phyloP scores from a whole-genome alignment of 345 rosid genomes.

The Citropsis articulata region DNA sequence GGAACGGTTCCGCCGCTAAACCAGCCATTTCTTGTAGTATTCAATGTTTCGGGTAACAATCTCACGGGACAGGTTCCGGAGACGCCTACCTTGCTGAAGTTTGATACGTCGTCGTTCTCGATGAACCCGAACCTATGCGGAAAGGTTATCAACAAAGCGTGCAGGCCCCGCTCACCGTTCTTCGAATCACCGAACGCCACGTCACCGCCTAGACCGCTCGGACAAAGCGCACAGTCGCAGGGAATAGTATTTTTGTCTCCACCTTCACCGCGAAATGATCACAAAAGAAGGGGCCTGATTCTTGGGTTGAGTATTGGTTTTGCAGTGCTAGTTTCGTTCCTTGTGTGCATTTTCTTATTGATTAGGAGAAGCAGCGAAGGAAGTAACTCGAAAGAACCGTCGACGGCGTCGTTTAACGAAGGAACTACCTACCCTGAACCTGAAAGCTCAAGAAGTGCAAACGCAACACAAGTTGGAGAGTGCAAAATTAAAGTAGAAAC shows the following conservation, averaged over 20 bases:
- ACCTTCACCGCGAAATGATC: slow-evolving; percentile 36
- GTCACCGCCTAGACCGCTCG: slow-evolving; percentile 53
- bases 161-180: slow-evolving; percentile 62
- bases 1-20: slow-evolving; percentile 74
- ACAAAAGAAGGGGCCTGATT: slow-evolving; percentile 33
- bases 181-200: slow-evolving; percentile 40
- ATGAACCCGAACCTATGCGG: slow-evolving; percentile 82
- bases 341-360: slow-evolving; percentile 40
- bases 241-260: slow-evolving; percentile 38
- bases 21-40: slow-evolving; percentile 46
- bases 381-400: slow-evolving; percentile 7
- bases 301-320: slow-evolving; percentile 51
- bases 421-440: not conserved
- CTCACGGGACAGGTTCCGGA: slow-evolving; percentile 66
- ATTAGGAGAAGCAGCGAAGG: slow-evolving; percentile 30
- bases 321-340: slow-evolving; percentile 39
- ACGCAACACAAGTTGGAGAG: not conserved
- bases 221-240: slow-evolving; percentile 59
- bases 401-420: slow-evolving; percentile 1
- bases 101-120: slow-evolving; percentile 53
- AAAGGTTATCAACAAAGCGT: slow-evolving; percentile 58
- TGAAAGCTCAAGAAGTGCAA: not conserved
- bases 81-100: slow-evolving; percentile 63
- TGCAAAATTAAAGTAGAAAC: slow-evolving; percentile 13
- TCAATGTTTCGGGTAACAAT: slow-evolving; percentile 78